A percentile compares a stretch with the other conserved stretches of the same genome.
Evolutionary conservation across 2,329 filamentous ascomycete genomes (phyloP).

Genomic region (Talaromyces sp.): DNA sequence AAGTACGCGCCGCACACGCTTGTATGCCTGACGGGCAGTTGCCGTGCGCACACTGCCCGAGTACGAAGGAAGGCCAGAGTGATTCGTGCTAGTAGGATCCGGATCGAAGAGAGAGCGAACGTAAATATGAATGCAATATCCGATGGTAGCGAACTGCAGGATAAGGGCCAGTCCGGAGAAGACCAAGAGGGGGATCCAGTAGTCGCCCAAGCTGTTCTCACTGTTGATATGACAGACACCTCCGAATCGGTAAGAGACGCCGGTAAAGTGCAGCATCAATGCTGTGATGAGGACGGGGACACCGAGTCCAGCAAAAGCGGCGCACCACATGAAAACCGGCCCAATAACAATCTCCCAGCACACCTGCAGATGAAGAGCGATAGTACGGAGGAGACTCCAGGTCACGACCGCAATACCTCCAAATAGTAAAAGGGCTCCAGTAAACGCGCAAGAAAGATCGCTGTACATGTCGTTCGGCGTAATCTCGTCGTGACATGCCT

Average conservation of each 20-base stretch:
- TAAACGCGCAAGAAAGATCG: conserved; percentile 75
- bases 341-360: conserved; percentile 95
- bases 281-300: conserved; percentile 71
- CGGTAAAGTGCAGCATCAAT: conserved; percentile 74
- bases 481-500: conserved; percentile 82
- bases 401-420: conserved; percentile 79
- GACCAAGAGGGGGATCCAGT: conserved; percentile 83
- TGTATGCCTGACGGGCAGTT: conserved; percentile 80
- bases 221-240: conserved; percentile 93
- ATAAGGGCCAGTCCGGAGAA: conserved; percentile 72
- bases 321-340: conserved; percentile 78
- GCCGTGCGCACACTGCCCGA: conserved; percentile 70
- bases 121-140: conserved; percentile 93
- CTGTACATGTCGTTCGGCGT: conserved; percentile 90
- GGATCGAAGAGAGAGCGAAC: conserved; percentile 74
- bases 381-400: conserved; percentile 83
- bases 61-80: conserved; percentile 69
- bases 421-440: conserved; percentile 76
- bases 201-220: conserved; percentile 69
- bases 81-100: conserved; percentile 57
- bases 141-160: conserved; percentile 76
- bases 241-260: conserved; percentile 91
- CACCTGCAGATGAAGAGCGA: conserved; percentile 93
- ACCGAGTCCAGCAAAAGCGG: conserved; percentile 76
- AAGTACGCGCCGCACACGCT: conserved; percentile 77